Evolutionary conservation across 2,329 filamentous ascomycete species (phyloP).

Genomic region (Zymoseptoria pseudotritici): DNA sequence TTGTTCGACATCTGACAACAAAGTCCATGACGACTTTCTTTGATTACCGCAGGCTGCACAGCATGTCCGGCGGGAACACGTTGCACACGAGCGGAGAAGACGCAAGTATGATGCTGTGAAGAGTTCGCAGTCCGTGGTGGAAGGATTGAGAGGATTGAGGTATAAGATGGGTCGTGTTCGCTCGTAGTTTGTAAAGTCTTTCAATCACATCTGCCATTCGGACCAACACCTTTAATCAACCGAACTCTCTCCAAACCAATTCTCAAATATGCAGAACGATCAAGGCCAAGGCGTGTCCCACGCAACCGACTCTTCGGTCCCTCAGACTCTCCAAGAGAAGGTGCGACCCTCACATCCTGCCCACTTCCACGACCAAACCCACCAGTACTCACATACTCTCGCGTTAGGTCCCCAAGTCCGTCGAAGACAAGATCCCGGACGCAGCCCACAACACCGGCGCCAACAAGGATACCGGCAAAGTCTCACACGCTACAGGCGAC

Average conservation of each 20-base stretch:
- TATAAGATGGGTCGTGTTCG: neutral
- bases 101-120: neutral
- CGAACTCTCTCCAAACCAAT: neutral
- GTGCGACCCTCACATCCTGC: slow-evolving; percentile 13
- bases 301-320: slow-evolving; percentile 33
- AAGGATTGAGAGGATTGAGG: neutral
- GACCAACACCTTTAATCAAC: neutral
- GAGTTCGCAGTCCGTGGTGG: neutral
- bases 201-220: neutral
- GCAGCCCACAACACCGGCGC: slow-evolving; percentile 33
- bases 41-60: neutral
- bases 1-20: neutral
- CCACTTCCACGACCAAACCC: too few species aligned
- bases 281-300: slow-evolving; percentile 37
- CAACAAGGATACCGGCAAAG: slow-evolving; percentile 29
- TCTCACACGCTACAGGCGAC: slow-evolving; percentile 35
- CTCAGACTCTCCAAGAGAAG: slow-evolving; percentile 33
- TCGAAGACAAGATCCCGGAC: slow-evolving; percentile 36
- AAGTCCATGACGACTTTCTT: neutral
- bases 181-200: neutral
- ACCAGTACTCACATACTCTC: too few species aligned
- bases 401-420: slow-evolving; percentile 28
- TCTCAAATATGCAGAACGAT: slow-evolving; percentile 17
- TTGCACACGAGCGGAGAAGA: neutral
- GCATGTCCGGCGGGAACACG: neutral